Evolutionary conservation across 2,329 filamentous ascomycete genomes (phyloP), one percentile per base, ranked within the genome.

Genomic region (Claviceps humidiphila): DNA sequence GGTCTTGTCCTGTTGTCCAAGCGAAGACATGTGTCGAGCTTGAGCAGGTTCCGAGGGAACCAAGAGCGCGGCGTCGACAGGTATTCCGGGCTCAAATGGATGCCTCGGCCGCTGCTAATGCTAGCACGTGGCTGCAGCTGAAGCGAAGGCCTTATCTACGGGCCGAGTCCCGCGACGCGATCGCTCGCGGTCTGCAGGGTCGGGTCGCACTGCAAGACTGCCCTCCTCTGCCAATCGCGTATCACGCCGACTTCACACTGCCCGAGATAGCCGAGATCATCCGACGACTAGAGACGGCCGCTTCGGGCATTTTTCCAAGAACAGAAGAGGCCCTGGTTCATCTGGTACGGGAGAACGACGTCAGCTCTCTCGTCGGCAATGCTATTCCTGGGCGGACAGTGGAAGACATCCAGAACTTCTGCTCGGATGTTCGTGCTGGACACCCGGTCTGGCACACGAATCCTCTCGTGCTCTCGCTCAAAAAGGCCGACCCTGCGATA

Each of bases 231-330:
- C 55, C 55, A 8, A 9, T 53, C 14, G 43, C 51, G n/a, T 58
- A 74, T 17, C 75, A 77, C 54, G 71, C 74, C 6, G 75, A 76
- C 57, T 76, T 77, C 43, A 63, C 64, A 0, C 44, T 54, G 0
- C 61, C 66, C 1, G 74, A 77, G 53, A 57, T 71, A 8, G 51
- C 53, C 30, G 26, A 58, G 16, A 61, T 68, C 17, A 52, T 60
- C 17, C 50, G 52, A n/a, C 51, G 53, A 5, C 46, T 66, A n/a
- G 56, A 56, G 5, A 49, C 24, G 6, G 55, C 57, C 26, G 39
- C 61, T n/a, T 40, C 55, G 1, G n/a, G 50, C 4, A 44, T 22
- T 2, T 17, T 61, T 17, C 55, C 55, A 2, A 58, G 49, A 14
- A 61, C 58, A 9, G 37, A 49, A 5, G 51, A 58, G 24, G 56